phyloP scores from a whole-genome alignment of 2,329 filamentous ascomycete species.

The Sphaerulina vaccinii region DNA sequence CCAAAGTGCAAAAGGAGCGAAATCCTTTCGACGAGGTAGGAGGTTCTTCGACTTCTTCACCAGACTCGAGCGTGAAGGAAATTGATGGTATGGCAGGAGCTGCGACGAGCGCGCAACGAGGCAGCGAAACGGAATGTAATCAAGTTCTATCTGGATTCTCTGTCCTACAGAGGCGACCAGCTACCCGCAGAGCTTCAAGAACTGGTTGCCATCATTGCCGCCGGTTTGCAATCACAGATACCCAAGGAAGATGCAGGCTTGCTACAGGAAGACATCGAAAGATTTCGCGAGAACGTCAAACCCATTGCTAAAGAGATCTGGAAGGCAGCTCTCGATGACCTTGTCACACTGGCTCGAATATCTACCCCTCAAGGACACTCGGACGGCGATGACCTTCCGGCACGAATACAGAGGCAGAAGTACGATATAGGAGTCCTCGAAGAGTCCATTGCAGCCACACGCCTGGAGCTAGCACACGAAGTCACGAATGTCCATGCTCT shows the following conservation, averaged over 20 bases:
- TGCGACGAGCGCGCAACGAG: slow-evolving; percentile 38
- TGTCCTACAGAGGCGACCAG: slow-evolving; percentile 37
- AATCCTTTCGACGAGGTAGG: slow-evolving; percentile 42
- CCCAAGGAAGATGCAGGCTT: slow-evolving; percentile 40
- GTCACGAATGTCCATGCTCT: slow-evolving; percentile 36
- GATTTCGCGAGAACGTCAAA: slow-evolving; percentile 41
- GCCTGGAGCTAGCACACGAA: slow-evolving; percentile 38
- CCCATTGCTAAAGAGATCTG: slow-evolving; percentile 39
- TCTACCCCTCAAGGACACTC: slow-evolving; percentile 13
- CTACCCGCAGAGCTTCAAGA: slow-evolving; percentile 46
- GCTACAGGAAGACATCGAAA: slow-evolving; percentile 40
- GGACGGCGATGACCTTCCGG: slow-evolving; percentile 18
- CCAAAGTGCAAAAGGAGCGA: slow-evolving; percentile 42
- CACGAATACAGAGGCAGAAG: slow-evolving; percentile 20
- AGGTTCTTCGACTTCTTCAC: neutral
- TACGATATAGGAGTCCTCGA: slow-evolving; percentile 23
- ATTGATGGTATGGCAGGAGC: slow-evolving; percentile 33
- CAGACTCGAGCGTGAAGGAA: neutral
- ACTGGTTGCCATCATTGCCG: slow-evolving; percentile 44
- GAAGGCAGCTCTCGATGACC: slow-evolving; percentile 34
- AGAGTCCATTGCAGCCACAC: slow-evolving; percentile 31
- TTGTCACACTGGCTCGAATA: slow-evolving; percentile 38
- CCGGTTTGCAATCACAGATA: slow-evolving; percentile 41
- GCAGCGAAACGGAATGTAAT: slow-evolving; percentile 38
- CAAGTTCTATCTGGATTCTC: slow-evolving; percentile 36